phyloP scores from a whole-genome alignment of 2,329 filamentous ascomycete species.

The Akanthomyces uredinophilus region DNA sequence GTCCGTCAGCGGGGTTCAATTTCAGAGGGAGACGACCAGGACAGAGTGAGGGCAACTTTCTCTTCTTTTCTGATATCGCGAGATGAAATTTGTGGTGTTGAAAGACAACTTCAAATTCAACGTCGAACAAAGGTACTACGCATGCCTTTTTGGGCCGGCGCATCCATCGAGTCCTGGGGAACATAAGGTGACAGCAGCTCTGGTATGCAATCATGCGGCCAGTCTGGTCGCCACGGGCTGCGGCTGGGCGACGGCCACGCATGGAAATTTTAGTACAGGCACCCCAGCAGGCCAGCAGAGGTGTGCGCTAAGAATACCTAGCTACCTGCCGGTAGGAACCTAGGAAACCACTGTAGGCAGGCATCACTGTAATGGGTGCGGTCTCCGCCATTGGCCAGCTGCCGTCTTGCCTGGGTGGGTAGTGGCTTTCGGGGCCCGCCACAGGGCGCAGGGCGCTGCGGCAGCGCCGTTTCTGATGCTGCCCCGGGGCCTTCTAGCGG shows the following conservation, averaged over 20 bases:
- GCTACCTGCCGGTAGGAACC: too few species aligned
- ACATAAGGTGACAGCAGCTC: neutral
- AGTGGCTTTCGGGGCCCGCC: neutral
- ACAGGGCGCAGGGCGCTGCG: neutral
- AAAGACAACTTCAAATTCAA: neutral
- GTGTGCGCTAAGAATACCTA: neutral
- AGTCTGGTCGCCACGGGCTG: neutral
- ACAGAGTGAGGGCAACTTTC: conserved; percentile 15
- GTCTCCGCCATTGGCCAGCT: neutral
- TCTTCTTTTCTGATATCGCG: conserved; percentile 21
- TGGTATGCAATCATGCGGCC: conserved; percentile 5
- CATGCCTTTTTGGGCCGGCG: neutral
- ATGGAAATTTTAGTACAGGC: neutral
- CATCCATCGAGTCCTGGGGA: neutral
- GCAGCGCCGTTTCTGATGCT: neutral
- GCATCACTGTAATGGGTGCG: neutral
- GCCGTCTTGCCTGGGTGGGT: too few species aligned
- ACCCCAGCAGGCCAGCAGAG: neutral
- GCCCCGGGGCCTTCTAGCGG: conserved; percentile 1
- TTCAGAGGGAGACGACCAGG: conserved; percentile 10
- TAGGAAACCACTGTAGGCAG: too few species aligned
- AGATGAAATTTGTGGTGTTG: conserved; percentile 12
- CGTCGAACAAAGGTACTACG: neutral
- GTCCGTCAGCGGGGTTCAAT: conserved; percentile 18
- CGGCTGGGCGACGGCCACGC: neutral